Conservation (phyloP, 495 filamentous ascomycete genomes). For the Tuber brumale region DNA sequence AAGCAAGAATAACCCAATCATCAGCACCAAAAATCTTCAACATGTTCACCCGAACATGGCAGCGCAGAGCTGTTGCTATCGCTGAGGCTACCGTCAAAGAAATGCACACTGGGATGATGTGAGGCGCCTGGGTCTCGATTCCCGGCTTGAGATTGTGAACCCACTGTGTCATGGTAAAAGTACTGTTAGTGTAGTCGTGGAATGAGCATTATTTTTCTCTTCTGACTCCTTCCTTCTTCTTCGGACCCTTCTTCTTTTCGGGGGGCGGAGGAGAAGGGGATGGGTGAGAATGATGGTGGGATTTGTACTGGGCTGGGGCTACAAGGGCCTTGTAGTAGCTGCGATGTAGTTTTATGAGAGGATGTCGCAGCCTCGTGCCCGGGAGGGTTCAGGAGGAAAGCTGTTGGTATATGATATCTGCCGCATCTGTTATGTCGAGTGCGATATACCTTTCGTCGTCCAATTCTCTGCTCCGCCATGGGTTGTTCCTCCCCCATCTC, state of each 20-base stretch:
- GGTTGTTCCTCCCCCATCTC: no score
- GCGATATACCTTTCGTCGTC: background rate
- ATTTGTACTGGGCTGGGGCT: background rate
- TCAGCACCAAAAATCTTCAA: constrained; percentile 46
- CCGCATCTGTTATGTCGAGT: background rate
- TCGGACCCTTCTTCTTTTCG: background rate
- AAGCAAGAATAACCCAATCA: constrained; percentile 49
- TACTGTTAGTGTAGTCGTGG: background rate
- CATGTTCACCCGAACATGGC: constrained; percentile 42
- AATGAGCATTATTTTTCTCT: constrained; percentile 5
- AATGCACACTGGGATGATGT: constrained; percentile 48
- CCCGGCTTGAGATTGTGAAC: constrained; percentile 47
- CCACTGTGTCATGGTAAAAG: constrained; percentile 44
- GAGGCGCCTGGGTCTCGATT: constrained; percentile 45
- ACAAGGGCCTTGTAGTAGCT: background rate
- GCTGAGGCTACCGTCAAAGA: constrained; percentile 45
- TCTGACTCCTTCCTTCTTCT: background rate
- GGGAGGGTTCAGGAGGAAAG: background rate
- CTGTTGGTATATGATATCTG: background rate
- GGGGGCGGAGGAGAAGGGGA: constrained; percentile 14
- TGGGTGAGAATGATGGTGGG: constrained; percentile 12
- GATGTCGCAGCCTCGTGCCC: background rate
- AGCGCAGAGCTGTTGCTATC: constrained; percentile 43
- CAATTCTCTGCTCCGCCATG: no score
- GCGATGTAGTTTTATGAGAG: background rate